Conservation (phyloP, 2,329 filamentous ascomycete species). For the Fusarium humuli region DNA sequence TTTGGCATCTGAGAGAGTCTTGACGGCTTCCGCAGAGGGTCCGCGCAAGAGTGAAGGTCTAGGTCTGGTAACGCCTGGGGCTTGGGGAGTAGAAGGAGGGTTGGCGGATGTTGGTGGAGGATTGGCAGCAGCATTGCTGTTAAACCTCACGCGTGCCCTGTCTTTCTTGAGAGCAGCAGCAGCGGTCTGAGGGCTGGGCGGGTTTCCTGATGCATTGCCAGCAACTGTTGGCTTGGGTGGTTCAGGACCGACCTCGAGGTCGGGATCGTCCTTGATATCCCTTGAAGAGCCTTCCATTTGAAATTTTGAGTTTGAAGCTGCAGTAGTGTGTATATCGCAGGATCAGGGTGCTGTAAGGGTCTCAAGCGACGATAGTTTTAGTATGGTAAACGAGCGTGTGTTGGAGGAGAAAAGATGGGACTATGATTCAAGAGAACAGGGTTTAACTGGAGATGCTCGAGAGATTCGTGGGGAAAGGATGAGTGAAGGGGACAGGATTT, state of each 20-base stretch:
- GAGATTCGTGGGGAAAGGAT: slow-evolving; percentile 26
- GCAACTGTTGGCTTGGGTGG: slow-evolving; percentile 7
- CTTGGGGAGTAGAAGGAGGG: slow-evolving; percentile 19
- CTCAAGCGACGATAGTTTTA: background rate
- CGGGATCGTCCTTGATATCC: slow-evolving; percentile 39
- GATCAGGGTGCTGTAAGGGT: slow-evolving; percentile 6
- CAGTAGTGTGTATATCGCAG: background rate
- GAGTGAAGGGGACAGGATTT: slow-evolving; percentile 16
- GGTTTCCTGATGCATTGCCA: slow-evolving; percentile 14
- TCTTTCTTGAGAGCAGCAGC: slow-evolving; percentile 52
- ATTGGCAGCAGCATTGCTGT: slow-evolving; percentile 56
- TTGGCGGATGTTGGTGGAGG: slow-evolving; percentile 38
- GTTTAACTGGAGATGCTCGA: slow-evolving; percentile 21
- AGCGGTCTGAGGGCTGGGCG: slow-evolving; percentile 25
- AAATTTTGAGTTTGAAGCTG: slow-evolving; percentile 2
- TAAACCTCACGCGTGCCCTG: slow-evolving; percentile 62
- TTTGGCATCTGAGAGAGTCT: slow-evolving; percentile 35
- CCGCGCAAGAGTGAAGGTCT: slow-evolving; percentile 58
- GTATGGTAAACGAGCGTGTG: slow-evolving; percentile 26
- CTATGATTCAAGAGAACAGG: slow-evolving; percentile 24
- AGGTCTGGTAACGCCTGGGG: slow-evolving; percentile 43
- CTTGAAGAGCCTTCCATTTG: slow-evolving; percentile 40
- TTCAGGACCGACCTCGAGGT: slow-evolving; percentile 35
- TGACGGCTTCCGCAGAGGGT: slow-evolving; percentile 55
- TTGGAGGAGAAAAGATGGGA: slow-evolving; percentile 21